phyloP scores from a whole-genome alignment of 2,329 filamentous ascomycete species.

The Thermochaetoides dissita region DNA sequence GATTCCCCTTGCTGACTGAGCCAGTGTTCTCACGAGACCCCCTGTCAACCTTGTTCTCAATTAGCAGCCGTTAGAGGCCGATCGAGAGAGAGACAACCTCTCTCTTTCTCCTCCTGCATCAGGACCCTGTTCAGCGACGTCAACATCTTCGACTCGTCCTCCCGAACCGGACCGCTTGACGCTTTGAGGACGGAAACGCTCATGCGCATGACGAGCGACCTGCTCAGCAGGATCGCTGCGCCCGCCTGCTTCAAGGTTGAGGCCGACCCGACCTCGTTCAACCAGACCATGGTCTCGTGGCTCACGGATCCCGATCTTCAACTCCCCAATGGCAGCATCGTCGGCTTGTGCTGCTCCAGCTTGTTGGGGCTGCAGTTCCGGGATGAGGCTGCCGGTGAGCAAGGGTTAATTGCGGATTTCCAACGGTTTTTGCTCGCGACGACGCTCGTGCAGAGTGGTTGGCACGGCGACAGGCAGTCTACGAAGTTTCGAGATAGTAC shows the following conservation, averaged over 20 bases:
- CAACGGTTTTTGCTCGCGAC: constrained; percentile 18
- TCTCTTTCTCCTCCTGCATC: constrained; percentile 20
- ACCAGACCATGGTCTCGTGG: constrained; percentile 17
- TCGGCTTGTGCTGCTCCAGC: constrained; percentile 17
- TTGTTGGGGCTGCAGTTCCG: constrained; percentile 13
- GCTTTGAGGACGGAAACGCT: constrained; percentile 7
- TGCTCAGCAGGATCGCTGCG: constrained; percentile 13
- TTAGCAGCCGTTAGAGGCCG: no score
- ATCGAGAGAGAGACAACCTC: background rate
- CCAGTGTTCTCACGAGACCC: constrained; percentile 17
- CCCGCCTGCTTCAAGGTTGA: constrained; percentile 11
- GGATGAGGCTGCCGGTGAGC: constrained; percentile 10
- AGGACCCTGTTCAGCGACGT: constrained; percentile 18
- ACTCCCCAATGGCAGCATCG: constrained; percentile 18
- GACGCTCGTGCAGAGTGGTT: constrained; percentile 17
- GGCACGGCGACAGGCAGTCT: constrained; percentile 7
- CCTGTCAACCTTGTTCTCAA: constrained; percentile 14
- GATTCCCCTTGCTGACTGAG: background rate
- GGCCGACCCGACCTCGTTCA: constrained; percentile 11
- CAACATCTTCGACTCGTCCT: constrained; percentile 14
- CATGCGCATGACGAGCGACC: constrained; percentile 10
- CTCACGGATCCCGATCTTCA: constrained; percentile 15
- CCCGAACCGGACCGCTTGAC: no score
- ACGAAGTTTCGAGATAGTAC: constrained; percentile 13
- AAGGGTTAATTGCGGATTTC: constrained; percentile 17